These are phyloP conservation scores for Torulaspora microellipsoides DNA, from an alignment of 805 yeast species.

Conservation along the genomic window DNA sequence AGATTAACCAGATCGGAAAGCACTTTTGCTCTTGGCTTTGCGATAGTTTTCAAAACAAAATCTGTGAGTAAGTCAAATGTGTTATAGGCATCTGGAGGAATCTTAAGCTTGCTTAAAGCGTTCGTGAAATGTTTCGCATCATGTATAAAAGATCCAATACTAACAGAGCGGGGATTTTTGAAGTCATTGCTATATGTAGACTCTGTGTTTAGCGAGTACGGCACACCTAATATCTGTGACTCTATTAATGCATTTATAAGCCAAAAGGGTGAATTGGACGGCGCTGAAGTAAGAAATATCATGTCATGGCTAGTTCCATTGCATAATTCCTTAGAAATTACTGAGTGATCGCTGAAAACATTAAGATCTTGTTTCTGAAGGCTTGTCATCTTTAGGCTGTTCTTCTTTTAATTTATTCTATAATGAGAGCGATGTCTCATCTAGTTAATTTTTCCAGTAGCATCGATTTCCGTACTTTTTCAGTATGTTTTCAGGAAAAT, in stretches of 20 bases:
- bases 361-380: conserved; percentile 56
- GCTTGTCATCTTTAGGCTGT: conserved; percentile 8
- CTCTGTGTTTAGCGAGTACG: conserved; percentile 38
- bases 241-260: conserved; percentile 52
- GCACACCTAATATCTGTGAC: conserved; percentile 41
- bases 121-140: conserved; percentile 16
- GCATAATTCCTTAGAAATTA: conserved; percentile 31
- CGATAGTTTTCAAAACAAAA: conserved; percentile 39
- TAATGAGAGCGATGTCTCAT: too few relatives aligned
- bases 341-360: conserved; percentile 48
- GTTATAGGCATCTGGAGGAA: conserved; percentile 21
- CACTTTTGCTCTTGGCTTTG: conserved; percentile 72
- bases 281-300: conserved; percentile 39
- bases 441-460: too few relatives aligned
- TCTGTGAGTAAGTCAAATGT: conserved; percentile 46
- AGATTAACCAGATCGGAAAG: conserved; percentile 64
- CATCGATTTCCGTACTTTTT: too few relatives aligned
- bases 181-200: conserved; percentile 22
- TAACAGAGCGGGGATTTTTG: conserved; percentile 20
- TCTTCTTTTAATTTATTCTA: too few relatives aligned
- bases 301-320: conserved; percentile 23
- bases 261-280: conserved; percentile 64
- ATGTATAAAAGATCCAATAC: conserved; percentile 30
- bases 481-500: too few relatives aligned
- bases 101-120: conserved; percentile 23